Base-by-base conservation (phyloP, 2,329 filamentous ascomycete species). In the Colletotrichum liriopes region DNA sequence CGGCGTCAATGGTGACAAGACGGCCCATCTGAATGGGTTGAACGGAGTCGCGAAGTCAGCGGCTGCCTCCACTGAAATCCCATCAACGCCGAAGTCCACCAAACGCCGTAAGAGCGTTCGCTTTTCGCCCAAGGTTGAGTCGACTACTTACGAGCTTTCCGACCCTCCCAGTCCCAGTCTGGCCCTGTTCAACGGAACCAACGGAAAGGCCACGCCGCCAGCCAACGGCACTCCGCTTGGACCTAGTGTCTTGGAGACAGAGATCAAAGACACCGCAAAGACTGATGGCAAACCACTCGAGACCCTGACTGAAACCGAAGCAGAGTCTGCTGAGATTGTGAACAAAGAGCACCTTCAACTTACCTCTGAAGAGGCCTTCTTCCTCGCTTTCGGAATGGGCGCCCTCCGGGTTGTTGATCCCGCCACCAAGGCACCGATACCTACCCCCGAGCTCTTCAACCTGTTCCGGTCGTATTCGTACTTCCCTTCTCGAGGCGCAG, bases 331-430 rank as follows among this genome's bases (percentile, higher is more conserved):
- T 12, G 75, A 80, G n/a, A 77, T 89, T 3, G 77, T 81, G 62
- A 86, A 90, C 75, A 87, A 84, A 83, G 96, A 99, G 78, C 95
- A 98, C 78, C 90, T 98, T n/a, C 96, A 98, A 79, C 87, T 99
- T 11, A 95, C 93, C 3, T 89, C 93, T 0, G 95, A 98, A 81
- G 96, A 99, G 82, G 92, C 95, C 0, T 97, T 98, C 82, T 99
- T 98, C 80, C 88, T 99, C 12, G 87, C 86, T 5, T 98, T 97
- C 79, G 93, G 89, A 0, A 86, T 99, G 1, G 96, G 96, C 0
- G 89, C 89, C 5, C 87, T 99, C 11, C 83, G 87, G 3, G 86
- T 98, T 16, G 83, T 83, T 1, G 87, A 92, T 71, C 82, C 86
- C 1, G 75, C 77, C 1, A 87, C 84, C 0, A 81, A 84, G 9